These are phyloP conservation scores for Lipomyces yamanashiensis DNA, from an alignment of 805 yeast genomes.

Conservation along the genomic window DNA sequence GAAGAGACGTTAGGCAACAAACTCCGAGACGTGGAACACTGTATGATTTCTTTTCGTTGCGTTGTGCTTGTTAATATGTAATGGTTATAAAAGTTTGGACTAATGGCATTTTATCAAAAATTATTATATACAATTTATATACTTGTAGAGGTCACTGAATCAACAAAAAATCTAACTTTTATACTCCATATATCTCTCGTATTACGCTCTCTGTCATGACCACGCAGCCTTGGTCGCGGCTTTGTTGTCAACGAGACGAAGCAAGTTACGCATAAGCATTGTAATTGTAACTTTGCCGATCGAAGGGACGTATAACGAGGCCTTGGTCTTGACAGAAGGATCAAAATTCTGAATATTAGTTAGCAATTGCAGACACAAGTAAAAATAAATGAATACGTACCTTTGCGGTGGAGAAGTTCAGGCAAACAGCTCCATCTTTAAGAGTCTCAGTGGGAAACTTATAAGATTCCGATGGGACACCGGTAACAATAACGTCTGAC, in stretches of 20 bases:
- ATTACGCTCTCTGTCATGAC: background rate
- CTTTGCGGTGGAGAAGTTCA: constrained; percentile 86
- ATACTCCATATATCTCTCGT: background rate
- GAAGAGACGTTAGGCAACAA: constrained; percentile 1
- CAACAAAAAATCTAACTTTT: background rate
- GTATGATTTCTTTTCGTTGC: background rate
- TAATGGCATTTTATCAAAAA: background rate
- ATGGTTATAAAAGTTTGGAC: constrained; percentile 1
- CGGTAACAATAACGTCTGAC: constrained; percentile 93
- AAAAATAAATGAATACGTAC: background rate
- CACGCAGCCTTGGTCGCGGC: background rate
- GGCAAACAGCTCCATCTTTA: constrained; percentile 85
- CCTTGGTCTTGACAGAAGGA: constrained; percentile 76
- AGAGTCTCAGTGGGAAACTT: constrained; percentile 84
- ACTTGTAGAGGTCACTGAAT: background rate
- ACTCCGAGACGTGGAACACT: background rate
- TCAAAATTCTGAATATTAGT: constrained; percentile 60
- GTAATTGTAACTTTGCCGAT: constrained; percentile 96
- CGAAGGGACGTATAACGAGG: constrained; percentile 91
- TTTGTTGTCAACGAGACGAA: constrained; percentile 74
- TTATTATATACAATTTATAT: background rate
- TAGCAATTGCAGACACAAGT: background rate
- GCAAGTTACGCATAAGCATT: constrained; percentile 86
- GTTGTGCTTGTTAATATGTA: background rate
- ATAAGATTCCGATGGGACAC: constrained; percentile 84